Evolutionary conservation across 805 yeast genomes (phyloP), one percentile per base, ranked within the genome.

Genomic region (Yarrowia sp.): DNA sequence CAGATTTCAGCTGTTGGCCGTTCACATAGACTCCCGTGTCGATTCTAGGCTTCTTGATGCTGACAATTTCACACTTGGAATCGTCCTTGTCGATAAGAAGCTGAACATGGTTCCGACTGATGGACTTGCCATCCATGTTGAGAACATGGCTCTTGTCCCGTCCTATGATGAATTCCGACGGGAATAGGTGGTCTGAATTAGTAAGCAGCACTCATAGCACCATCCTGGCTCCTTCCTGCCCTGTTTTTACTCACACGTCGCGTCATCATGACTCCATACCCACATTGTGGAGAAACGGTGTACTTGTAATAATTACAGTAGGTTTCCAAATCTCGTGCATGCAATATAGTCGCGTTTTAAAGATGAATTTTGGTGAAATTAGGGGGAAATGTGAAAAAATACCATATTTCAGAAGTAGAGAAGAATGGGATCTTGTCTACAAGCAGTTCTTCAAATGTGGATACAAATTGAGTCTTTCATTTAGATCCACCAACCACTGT

Each of bases 271-370:
- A 40, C 40, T 58, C 64, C 64, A 58, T 5, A 43, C 50, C 64
- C 64, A 58, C 64, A 58, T 58, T 42, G 50, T 58, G 64, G 64
- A 43, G 61, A 20, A 20, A 9, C 53, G 15, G 56, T 50, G 56
- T 49, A 14, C n/a, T n/a, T n/a, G n/a, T n/a, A n/a, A n/a, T n/a
- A n/a, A n/a, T n/a, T n/a, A n/a, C 24, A 46, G 40, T 50, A 52
- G 38, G 58, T 52, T 52, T 50, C 40, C 6, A 2, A n/a, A 17
- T 0, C n/a, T 36, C 6, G 43, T 52, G 43, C 58, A 52, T 52
- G 43, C 13, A 12, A 24, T 24, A 50, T 17, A 43, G 24, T 40
- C 19, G 44, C 19, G 44, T n/a, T 24, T n/a, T 24, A 24, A 24
- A 7, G 30, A 4, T 24, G 30, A 7, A 24, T 24, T 24, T 24